These are phyloP conservation scores for Aspergillus incahuasiensis DNA, from an alignment of 495 filamentous ascomycete genomes.

Conservation along the genomic window DNA sequence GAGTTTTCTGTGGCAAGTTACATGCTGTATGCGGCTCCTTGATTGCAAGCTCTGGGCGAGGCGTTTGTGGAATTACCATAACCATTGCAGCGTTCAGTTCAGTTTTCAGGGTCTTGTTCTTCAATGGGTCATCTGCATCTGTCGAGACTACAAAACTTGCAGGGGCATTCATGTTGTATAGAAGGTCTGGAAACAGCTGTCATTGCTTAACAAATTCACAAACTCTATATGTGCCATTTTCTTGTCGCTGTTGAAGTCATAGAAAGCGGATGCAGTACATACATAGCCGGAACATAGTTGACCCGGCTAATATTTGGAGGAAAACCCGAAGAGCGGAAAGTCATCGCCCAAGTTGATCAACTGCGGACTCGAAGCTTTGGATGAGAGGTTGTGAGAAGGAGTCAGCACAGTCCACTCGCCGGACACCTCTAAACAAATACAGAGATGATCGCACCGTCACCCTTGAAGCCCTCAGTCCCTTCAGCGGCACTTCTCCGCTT, in stretches of 20 bases:
- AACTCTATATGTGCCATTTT: not conserved
- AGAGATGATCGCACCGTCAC: constrained; percentile 39
- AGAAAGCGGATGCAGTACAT: not conserved
- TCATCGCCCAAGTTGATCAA: not conserved
- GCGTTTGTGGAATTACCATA: constrained; percentile 6
- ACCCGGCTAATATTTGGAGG: constrained; percentile 11
- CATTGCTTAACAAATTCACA: not conserved
- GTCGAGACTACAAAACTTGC: not conserved
- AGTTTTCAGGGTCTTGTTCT: not conserved
- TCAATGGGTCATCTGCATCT: not conserved
- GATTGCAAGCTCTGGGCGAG: constrained; percentile 12
- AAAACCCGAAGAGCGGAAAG: constrained; percentile 7
- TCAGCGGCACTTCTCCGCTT: constrained; percentile 58
- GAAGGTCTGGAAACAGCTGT: not conserved
- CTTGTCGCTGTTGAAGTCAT: not conserved
- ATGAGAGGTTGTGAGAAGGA: not conserved
- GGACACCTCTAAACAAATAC: constrained; percentile 7
- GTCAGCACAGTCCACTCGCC: not conserved
- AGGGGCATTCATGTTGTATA: not conserved
- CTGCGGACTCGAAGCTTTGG: not conserved
- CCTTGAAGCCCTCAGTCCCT: constrained; percentile 43
- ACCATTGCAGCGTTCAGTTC: constrained; percentile 2
- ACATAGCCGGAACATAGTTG: constrained; percentile 15
- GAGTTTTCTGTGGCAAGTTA: constrained; percentile 3
- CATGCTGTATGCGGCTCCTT: constrained; percentile 1